phyloP scores from a whole-genome alignment of 169 alveolate genomes.

The Eimeria falciformis region DNA sequence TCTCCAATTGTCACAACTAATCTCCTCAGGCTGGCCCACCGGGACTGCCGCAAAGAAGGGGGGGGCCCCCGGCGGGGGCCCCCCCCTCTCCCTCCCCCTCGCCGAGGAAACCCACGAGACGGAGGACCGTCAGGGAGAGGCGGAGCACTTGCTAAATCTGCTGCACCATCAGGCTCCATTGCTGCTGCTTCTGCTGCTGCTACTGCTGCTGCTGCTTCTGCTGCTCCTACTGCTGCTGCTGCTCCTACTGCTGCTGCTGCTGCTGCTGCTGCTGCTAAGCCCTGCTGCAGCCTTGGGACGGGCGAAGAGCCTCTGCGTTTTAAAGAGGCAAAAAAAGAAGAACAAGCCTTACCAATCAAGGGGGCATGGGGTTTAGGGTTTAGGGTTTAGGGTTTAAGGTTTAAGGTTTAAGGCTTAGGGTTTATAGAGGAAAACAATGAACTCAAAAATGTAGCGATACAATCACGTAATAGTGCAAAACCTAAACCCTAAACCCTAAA shows the following conservation, averaged over 20 bases:
- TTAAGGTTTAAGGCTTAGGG: neutral
- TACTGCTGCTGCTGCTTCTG: neutral
- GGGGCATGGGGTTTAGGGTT: too few species aligned
- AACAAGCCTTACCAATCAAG: neutral
- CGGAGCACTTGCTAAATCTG: neutral
- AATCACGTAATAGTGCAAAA: neutral
- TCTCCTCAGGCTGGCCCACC: neutral
- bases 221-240: slow-evolving; percentile 23
- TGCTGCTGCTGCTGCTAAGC: neutral
- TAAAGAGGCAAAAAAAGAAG: neutral
- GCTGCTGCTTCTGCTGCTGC: slow-evolving; percentile 34
- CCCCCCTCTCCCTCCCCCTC: neutral
- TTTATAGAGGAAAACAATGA: neutral
- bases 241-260: neutral
- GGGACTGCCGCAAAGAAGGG: neutral
- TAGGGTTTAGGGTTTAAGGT: neutral
- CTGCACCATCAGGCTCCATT: slow-evolving; percentile 2
- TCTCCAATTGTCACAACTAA: neutral
- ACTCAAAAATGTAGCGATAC: neutral
- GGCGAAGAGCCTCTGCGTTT: too few species aligned
- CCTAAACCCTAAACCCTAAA: slow-evolving; percentile 18
- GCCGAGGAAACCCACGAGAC: neutral
- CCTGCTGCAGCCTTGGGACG: neutral
- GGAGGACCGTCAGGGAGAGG: neutral
- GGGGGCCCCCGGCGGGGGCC: neutral